These are phyloP conservation scores for Rheum nobile DNA, from an alignment of 148 eudicot genomes.

Conservation along the genomic window DNA sequence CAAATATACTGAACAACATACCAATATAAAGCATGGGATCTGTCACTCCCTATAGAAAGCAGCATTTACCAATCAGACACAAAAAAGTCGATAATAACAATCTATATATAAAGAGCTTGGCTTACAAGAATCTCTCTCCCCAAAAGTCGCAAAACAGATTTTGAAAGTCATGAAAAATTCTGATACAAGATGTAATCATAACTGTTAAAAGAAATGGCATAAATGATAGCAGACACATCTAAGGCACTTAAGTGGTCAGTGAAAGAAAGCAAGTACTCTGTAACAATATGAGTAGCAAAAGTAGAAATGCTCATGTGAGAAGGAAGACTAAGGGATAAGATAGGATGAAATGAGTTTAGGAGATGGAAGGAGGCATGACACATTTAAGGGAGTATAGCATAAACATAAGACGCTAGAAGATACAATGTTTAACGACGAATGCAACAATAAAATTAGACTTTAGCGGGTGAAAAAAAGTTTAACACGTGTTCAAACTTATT, in stretches of 20 bases:
- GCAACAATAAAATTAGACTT: background rate
- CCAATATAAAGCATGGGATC: conserved; percentile 99
- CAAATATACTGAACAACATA: conserved; percentile 99
- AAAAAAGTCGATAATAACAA: background rate
- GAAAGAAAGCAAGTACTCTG: background rate
- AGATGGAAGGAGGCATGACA: background rate
- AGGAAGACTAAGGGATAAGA: background rate
- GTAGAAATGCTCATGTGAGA: background rate
- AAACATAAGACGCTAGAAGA: background rate
- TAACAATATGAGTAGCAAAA: background rate
- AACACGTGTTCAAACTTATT: background rate
- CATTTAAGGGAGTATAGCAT: background rate
- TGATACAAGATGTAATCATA: conserved; percentile 25
- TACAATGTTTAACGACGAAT: background rate
- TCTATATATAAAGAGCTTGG: background rate
- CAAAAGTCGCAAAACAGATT: conserved; percentile 72
- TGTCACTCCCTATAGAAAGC: conserved; percentile 67
- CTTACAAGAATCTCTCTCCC: conserved; percentile 77
- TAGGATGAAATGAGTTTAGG: background rate
- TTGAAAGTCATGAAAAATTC: conserved; percentile 78
- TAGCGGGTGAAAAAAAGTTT: background rate
- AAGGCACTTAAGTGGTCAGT: background rate
- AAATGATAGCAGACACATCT: background rate
- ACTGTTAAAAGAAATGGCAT: background rate
- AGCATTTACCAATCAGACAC: conserved; percentile 8